Evolutionary conservation across 2,329 filamentous ascomycete genomes (phyloP).

Genomic region (Colletotrichum spaethianum): DNA sequence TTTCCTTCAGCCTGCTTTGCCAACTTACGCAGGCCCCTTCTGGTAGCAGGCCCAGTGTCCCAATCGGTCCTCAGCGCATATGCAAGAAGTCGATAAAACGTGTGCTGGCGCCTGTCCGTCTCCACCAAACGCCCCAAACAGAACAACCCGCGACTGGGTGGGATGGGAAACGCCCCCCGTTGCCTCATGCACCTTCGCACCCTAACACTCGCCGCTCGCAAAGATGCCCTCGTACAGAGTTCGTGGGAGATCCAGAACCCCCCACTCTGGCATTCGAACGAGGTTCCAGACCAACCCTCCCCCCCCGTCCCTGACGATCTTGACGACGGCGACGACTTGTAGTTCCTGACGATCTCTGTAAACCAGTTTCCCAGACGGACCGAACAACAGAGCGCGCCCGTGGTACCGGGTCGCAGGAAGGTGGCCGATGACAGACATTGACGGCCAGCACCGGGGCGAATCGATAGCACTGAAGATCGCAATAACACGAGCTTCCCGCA

Average conservation of each 20-base stretch:
- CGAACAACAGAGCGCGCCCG: not conserved
- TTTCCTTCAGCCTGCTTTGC: not conserved
- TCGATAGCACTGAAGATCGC: constrained; percentile 12
- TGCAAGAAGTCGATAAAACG: constrained; percentile 18
- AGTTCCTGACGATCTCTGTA: constrained; percentile 22
- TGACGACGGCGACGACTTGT: not conserved
- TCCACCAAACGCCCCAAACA: not conserved
- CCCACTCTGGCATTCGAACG: not conserved
- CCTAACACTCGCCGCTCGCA: not conserved
- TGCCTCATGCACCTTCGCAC: not conserved
- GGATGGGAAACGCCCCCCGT: too few species aligned
- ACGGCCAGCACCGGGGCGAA: not conserved
- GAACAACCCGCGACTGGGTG: not conserved
- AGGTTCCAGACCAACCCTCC: not conserved
- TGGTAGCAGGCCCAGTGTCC: not conserved
- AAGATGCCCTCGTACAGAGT: not conserved
- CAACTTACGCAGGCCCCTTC: not conserved
- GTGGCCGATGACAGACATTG: not conserved
- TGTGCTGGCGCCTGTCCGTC: constrained; percentile 7
- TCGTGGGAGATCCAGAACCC: not conserved
- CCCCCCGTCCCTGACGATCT: constrained; percentile 20
- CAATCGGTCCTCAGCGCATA: constrained; percentile 7
- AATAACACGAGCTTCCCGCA: not conserved
- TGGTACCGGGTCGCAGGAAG: not conserved
- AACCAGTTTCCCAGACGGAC: not conserved